A percentile compares a stretch with the other conserved stretches of the same genome.
Evolutionary conservation across 1,139 yeast species (phyloP).

Genomic region (Blastobotrys persicus): DNA sequence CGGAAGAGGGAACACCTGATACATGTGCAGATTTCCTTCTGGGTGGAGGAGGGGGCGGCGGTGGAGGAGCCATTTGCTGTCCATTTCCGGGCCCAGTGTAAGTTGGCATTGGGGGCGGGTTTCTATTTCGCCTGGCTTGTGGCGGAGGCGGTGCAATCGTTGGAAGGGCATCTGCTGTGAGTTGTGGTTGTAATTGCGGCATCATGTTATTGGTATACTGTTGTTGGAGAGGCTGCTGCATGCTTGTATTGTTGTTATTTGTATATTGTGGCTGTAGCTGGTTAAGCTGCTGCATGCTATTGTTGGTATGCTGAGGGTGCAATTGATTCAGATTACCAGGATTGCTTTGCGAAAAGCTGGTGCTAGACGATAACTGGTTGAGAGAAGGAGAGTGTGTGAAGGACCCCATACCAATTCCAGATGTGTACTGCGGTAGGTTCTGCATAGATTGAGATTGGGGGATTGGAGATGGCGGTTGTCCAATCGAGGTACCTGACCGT

Average conservation of each 20-base stretch:
- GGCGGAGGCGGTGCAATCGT: slow-evolving; percentile 27
- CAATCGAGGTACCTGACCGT: slow-evolving; percentile 6
- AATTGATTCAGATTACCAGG: background rate
- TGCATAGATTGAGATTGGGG: slow-evolving; percentile 6
- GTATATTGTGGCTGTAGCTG: background rate
- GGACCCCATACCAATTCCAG: too few relatives aligned
- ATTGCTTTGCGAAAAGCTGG: background rate
- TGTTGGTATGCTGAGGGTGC: background rate
- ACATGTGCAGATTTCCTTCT: slow-evolving; percentile 6
- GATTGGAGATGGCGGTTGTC: slow-evolving; percentile 2
- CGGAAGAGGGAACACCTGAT: slow-evolving; percentile 6
- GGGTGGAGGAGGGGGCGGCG: slow-evolving; percentile 20
- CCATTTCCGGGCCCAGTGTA: slow-evolving; percentile 14
- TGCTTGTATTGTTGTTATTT: too few relatives aligned
- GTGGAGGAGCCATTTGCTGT: slow-evolving; percentile 10
- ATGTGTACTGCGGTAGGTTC: background rate
- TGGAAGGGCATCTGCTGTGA: slow-evolving; percentile 13
- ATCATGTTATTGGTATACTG: slow-evolving; percentile 8
- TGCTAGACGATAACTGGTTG: background rate
- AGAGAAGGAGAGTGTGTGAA: slow-evolving; percentile 12
- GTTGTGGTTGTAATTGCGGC: slow-evolving; percentile 20
- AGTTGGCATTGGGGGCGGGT: slow-evolving; percentile 14
- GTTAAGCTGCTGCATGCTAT: background rate
- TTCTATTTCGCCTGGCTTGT: slow-evolving; percentile 21
- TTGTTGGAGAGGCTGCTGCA: slow-evolving; percentile 7